Percentiles rank a stretch among this genome's conserved stretches.
phyloP scores from a whole-genome alignment of 164 flowering plant genomes.

The Liriodendron chinense region DNA sequence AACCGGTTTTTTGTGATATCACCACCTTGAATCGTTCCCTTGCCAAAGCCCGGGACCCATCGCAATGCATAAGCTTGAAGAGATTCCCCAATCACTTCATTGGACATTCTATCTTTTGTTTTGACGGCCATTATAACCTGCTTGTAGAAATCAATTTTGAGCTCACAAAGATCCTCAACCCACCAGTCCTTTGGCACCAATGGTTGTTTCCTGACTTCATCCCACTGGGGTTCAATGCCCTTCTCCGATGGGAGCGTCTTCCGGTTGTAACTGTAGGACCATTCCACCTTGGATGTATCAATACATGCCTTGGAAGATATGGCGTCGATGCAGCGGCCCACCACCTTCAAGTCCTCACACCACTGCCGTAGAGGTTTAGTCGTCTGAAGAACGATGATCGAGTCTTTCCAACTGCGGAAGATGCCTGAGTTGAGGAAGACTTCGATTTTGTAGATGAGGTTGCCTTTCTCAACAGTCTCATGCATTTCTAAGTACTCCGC shows the following conservation, averaged over 20 bases:
- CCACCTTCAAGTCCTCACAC: constrained; percentile 71
- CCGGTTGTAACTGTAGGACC: constrained; percentile 85
- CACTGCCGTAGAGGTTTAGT: constrained; percentile 52
- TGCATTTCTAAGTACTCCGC: constrained; percentile 94
- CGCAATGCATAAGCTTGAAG: constrained; percentile 71
- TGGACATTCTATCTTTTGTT: constrained; percentile 40
- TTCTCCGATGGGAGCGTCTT: constrained; percentile 70
- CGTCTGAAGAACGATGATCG: constrained; percentile 83
- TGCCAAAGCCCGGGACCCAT: constrained; percentile 65
- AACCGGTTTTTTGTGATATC: constrained; percentile 41
- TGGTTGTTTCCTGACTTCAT: constrained; percentile 47
- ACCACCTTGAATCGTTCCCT: constrained; percentile 35
- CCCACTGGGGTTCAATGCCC: constrained; percentile 49
- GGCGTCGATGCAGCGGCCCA: constrained; percentile 62
- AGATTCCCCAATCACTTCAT: constrained; percentile 77
- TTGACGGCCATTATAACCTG: constrained; percentile 53
- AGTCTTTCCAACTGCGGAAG: constrained; percentile 90
- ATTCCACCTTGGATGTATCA: constrained; percentile 71
- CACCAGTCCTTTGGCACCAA: constrained; percentile 91
- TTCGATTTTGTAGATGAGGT: constrained; percentile 78
- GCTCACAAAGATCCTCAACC: constrained; percentile 94
- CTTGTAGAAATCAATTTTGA: constrained; percentile 71
- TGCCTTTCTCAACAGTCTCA: constrained; percentile 82
- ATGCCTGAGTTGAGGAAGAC: constrained; percentile 80
- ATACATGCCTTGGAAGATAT: constrained; percentile 72